Percentiles rank a stretch among this genome's conserved stretches.
Conservation (phyloP, 2,329 filamentous ascomycete species). For the Eutypa lata region DNA sequence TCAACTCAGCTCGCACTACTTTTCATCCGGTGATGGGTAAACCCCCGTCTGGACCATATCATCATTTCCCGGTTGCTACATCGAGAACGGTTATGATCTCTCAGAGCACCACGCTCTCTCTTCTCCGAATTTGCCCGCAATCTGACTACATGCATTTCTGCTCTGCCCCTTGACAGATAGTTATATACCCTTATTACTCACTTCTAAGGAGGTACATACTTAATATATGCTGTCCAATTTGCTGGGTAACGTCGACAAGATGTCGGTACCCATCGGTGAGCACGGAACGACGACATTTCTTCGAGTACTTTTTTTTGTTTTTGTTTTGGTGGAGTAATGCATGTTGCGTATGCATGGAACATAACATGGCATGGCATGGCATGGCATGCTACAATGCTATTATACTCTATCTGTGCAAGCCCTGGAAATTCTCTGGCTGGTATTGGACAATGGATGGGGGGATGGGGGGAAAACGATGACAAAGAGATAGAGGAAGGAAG, state of each 20-base stretch:
- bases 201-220: neutral
- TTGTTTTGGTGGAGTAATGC: constrained; percentile 3
- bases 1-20: constrained; percentile 2
- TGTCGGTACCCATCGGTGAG: constrained; percentile 25
- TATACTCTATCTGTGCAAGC: neutral
- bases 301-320: constrained; percentile 3
- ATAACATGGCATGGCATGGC: too few relatives aligned
- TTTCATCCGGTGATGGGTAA: neutral
- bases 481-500: neutral
- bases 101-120: neutral
- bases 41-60: constrained; percentile 1
- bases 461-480: neutral
- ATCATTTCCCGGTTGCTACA: neutral
- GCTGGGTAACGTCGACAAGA: constrained; percentile 19
- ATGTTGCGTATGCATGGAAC: constrained; percentile 2
- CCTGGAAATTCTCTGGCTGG: neutral
- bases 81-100: neutral
- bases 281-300: constrained; percentile 15
- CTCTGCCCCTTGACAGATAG: too few relatives aligned
- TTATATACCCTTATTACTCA: too few relatives aligned
- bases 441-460: neutral
- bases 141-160: neutral
- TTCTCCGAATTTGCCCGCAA: neutral
- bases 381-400: neutral
- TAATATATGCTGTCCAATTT: constrained; percentile 5